Evolutionary conservation across 2,329 filamentous ascomycete species (phyloP).

Genomic region (Colletotrichum godetiae): DNA sequence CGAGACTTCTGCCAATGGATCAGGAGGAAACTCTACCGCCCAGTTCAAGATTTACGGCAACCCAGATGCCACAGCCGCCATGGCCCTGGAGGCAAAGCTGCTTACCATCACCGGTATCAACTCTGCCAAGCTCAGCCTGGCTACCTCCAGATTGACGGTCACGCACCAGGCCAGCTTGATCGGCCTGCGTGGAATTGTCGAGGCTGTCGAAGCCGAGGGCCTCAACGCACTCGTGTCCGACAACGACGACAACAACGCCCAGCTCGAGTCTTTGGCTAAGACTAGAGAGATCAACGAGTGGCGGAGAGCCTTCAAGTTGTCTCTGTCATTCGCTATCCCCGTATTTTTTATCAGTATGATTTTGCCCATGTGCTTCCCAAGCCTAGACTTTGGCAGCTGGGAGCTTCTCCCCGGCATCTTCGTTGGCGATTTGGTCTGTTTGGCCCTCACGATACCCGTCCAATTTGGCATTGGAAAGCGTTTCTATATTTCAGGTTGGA

Average conservation of each 20-base stretch:
- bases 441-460: conserved; percentile 87
- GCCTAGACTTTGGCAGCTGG: conserved; percentile 80
- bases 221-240: conserved; percentile 92
- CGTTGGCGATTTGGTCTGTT: conserved; percentile 87
- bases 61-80: conserved; percentile 77
- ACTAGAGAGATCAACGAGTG: conserved; percentile 97
- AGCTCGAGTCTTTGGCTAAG: conserved; percentile 94
- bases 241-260: conserved; percentile 94
- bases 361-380: conserved; percentile 84
- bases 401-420: conserved; percentile 80
- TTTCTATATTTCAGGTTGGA: conserved; percentile 94
- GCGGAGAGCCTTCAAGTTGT: conserved; percentile 83
- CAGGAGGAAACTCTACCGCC: conserved; percentile 67
- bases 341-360: conserved; percentile 96
- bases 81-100: conserved; percentile 76
- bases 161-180: conserved; percentile 77
- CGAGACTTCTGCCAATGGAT: conserved; percentile 53
- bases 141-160: conserved; percentile 79
- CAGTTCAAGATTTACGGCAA: conserved; percentile 89
- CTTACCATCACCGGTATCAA: conserved; percentile 75
- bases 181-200: conserved; percentile 86
- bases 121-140: conserved; percentile 78
- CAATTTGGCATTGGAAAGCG: conserved; percentile 97
- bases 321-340: conserved; percentile 84
- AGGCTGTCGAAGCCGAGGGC: conserved; percentile 82